Evolutionary conservation across 2,329 filamentous ascomycete species (phyloP), one percentile per base, ranked within the genome.

Genomic region (Pseudocercospora eumusae): DNA sequence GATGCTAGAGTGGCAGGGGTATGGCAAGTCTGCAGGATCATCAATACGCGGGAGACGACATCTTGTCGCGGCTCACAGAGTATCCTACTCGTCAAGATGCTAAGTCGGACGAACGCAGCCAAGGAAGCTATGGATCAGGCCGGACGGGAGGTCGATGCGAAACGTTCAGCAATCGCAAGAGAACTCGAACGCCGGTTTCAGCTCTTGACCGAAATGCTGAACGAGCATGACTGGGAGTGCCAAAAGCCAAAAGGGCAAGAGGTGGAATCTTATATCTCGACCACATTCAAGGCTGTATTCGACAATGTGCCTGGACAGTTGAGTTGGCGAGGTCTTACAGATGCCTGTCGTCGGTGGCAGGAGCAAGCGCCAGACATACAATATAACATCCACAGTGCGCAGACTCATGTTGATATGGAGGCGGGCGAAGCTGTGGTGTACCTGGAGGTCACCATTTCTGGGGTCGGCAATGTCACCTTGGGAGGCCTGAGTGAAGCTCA

Each of bases 371-470:
- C 47, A 7, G 56, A 50, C 8, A 40, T 62, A 13, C 15, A 23
- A 27, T 58, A 55, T 36, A 50, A 27, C 5, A 47, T 62, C 9
- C 31, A 11, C 60, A 59, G 45, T 55, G 55, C 47, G 50, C 55
- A 23, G 53, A 50, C 49, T 15, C 36, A 62, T 28, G 60, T 62
- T n/a, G 49, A 62, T 49, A 4, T 58, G 13, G 55, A 40, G n/a
- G 31, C 21, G 18, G 60, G 60, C 20, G 56, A 54, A 27, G 60
- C 60, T 45, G 31, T 28, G 7, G 21, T 58, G 28, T 47, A 49
- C 25, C 36, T 40, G 3, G 60, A 62, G 42, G 28, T 58, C 18
- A 58, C 25, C 9, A 42, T 58, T 23, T 58, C 55, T 15, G 60
- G 49, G 40, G 18, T 23, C 11, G 36, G 47, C 11, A 49, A 47